Conservation (phyloP, 805 yeast species). For the Wickerhamomyces canadensis region DNA sequence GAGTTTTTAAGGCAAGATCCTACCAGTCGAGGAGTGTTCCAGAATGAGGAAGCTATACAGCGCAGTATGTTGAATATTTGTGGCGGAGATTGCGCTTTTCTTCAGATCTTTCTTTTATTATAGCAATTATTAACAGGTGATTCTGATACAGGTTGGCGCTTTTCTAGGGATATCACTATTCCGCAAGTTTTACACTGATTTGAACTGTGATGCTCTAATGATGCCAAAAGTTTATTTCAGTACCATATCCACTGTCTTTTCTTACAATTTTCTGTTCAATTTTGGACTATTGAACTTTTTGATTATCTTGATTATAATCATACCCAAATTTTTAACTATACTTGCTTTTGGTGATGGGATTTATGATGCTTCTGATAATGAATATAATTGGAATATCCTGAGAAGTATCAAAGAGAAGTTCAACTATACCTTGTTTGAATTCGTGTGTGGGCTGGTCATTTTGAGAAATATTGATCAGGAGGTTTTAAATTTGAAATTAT, state of each 20-base stretch:
- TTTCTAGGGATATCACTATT: neutral
- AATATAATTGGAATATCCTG: slow-evolving; percentile 1
- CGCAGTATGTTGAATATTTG: neutral
- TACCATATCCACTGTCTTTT: neutral
- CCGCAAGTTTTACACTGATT: neutral
- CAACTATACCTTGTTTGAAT: slow-evolving; percentile 14
- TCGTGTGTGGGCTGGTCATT: slow-evolving; percentile 13
- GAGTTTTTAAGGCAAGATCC: neutral
- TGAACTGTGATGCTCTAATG: neutral
- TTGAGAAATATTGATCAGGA: slow-evolving; percentile 8
- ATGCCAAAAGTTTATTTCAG: neutral
- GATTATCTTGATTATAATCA: slow-evolving; percentile 2
- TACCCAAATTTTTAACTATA: slow-evolving; percentile 7
- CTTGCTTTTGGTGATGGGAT: slow-evolving; percentile 10
- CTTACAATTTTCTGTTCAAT: slow-evolving; percentile 6
- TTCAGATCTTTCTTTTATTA: neutral
- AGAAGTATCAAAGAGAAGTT: slow-evolving; percentile 11
- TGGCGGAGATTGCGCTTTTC: neutral
- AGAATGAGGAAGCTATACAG: neutral
- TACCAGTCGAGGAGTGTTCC: neutral
- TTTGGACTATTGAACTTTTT: slow-evolving; percentile 10
- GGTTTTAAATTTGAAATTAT: neutral
- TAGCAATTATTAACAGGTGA: neutral
- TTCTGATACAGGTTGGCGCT: neutral
- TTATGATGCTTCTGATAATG: neutral